These are phyloP conservation scores for Tricholoma saponaceum DNA, from an alignment of 768 basidiomycete species.

Conservation along the genomic window DNA sequence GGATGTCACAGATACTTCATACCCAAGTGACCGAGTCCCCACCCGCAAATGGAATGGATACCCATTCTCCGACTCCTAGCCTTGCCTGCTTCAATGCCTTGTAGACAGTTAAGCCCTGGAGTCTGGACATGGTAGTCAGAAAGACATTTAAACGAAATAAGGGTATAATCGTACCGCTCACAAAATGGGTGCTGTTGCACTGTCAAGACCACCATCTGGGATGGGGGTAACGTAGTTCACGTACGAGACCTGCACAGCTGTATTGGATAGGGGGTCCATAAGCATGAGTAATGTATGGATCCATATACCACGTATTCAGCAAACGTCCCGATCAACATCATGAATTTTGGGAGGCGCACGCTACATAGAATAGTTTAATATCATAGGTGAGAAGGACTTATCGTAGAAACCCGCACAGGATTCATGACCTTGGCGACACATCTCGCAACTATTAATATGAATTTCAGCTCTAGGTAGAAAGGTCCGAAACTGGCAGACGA, in stretches of 20 bases:
- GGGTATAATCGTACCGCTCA: slow-evolving; percentile 50
- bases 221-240: slow-evolving; percentile 72
- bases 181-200: slow-evolving; percentile 65
- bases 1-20: background rate
- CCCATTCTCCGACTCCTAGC: slow-evolving; percentile 61
- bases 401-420: slow-evolving; percentile 16
- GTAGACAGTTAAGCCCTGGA: slow-evolving; percentile 76
- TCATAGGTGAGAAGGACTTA: background rate
- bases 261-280: background rate
- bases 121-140: slow-evolving; percentile 25
- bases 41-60: slow-evolving; percentile 72
- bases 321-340: slow-evolving; percentile 70
- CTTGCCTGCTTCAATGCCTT: slow-evolving; percentile 69
- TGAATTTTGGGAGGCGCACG: slow-evolving; percentile 20
- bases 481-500: background rate
- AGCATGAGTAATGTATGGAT: background rate
- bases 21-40: slow-evolving; percentile 82
- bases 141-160: background rate
- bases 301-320: slow-evolving; percentile 51
- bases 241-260: slow-evolving; percentile 46
- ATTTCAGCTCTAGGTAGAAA: too few species aligned
- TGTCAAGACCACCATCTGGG: slow-evolving; percentile 53
- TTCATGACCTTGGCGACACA: slow-evolving; percentile 67
- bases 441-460: slow-evolving; percentile 48
- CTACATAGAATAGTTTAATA: background rate